Percentiles rank a stretch among this genome's conserved stretches.
Conservation (phyloP, 2,329 filamentous ascomycete species). For the Rhinocladiella similis region DNA sequence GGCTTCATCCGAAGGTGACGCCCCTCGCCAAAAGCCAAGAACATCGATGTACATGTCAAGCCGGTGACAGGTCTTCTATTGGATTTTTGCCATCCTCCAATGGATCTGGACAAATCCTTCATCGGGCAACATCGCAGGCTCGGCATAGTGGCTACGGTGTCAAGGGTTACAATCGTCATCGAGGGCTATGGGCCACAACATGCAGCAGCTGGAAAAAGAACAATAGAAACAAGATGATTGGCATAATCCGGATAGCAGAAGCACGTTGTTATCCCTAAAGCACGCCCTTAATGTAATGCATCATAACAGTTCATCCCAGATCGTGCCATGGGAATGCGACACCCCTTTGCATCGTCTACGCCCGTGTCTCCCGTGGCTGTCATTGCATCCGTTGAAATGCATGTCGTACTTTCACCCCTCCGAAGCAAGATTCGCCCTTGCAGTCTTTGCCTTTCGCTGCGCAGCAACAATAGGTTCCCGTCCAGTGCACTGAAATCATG, state of each 20-base stretch:
- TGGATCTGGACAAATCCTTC: neutral
- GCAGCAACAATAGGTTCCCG: neutral
- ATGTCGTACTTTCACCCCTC: slow-evolving; percentile 7
- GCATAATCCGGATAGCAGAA: slow-evolving; percentile 8
- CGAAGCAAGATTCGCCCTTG: neutral
- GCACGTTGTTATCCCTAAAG: slow-evolving; percentile 24
- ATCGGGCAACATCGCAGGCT: neutral
- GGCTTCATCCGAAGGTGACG: no score
- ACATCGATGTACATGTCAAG: neutral
- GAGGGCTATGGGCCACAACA: neutral
- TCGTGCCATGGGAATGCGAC: slow-evolving; percentile 21
- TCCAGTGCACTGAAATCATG: slow-evolving; percentile 1
- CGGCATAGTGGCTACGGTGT: neutral
- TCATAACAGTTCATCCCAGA: slow-evolving; percentile 29
- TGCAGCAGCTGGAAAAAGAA: neutral
- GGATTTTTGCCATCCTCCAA: neutral
- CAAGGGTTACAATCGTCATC: neutral
- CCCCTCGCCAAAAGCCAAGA: neutral
- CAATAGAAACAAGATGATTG: neutral
- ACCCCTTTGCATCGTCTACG: slow-evolving; percentile 17
- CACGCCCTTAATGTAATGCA: slow-evolving; percentile 28
- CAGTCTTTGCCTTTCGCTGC: neutral
- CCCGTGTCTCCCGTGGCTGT: slow-evolving; percentile 22
- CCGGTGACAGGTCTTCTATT: neutral
- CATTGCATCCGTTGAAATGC: slow-evolving; percentile 22